Evolutionary conservation across 164 flowering plant genomes (phyloP), one percentile per base, ranked within the genome.

Genomic region (Sextonia rubra): DNA sequence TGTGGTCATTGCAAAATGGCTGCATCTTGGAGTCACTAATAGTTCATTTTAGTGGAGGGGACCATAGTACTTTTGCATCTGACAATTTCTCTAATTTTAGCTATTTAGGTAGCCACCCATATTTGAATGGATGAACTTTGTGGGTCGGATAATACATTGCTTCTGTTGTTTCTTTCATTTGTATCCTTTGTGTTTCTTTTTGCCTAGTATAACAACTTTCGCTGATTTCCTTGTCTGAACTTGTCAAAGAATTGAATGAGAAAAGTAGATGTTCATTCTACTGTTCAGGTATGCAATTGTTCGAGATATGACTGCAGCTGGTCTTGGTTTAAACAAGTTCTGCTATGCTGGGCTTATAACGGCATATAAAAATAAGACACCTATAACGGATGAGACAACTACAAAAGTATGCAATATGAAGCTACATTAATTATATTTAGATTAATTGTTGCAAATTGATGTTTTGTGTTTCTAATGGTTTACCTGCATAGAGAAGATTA

Each of bases 231-330:
- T 30, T 25, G 3, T 11, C 29, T 56, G 67, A 60, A 66, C 23
- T 61, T 17, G 23, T 37, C 24, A 24, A 26, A 67, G 47, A 67
- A 37, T 69, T 67, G 70, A 47, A 66, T 63, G 37, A 26, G 61
- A 12, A 27, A 6, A 47, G 25, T 74, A 32, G 48, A 24, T 66
- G 37, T 49, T 55, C 55, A 47, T 61, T 18, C 68, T 24, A 20
- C 60, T 80, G 22, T 71, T 23, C 82, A 95, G 99, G 80, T 83
- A 85, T 78, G 91, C 97, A 27, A 93, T 93, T 86, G 94, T 93
- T 24, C 92, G 97, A 73, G 99, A 95, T 80, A 91, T 95, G 99
- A 90, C 95, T 83, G 92, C 97, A 4, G 99, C 97, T 83, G 98
- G 99, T 77, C 90, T 89, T 75, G 98, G 94, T 74, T 85, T 95